Percentiles rank a stretch among this genome's conserved stretches.
Conservation (phyloP, 768 basidiomycete genomes). For the Piloderma croceum region DNA sequence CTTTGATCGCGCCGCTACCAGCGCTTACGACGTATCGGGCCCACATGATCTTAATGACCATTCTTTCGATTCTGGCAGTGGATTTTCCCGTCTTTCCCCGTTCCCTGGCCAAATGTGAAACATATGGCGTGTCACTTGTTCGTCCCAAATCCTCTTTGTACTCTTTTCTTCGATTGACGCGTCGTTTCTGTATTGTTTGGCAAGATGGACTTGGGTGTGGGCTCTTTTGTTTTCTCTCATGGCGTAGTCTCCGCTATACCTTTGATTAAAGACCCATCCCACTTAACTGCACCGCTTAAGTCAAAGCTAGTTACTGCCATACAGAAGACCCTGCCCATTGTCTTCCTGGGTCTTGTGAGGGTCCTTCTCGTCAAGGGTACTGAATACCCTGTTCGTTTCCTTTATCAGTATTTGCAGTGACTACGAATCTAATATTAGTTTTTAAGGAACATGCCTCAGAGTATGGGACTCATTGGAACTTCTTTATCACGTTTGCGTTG, state of each 20-base stretch:
- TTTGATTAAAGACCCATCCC: constrained; percentile 55
- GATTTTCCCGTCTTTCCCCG: constrained; percentile 94
- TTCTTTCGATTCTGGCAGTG: constrained; percentile 88
- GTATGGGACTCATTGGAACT: constrained; percentile 98
- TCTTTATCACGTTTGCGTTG: constrained; percentile 88
- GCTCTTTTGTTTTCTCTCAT: constrained; percentile 95
- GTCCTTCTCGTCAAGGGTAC: constrained; percentile 86
- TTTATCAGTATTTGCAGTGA: background rate
- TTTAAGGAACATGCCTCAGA: constrained; percentile 89
- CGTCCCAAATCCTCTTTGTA: constrained; percentile 18
- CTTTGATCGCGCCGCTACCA: constrained; percentile 46
- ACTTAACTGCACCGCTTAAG: constrained; percentile 43
- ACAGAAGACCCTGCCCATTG: constrained; percentile 61
- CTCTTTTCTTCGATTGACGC: too few relatives aligned
- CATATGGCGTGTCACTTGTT: constrained; percentile 91
- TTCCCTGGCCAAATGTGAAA: constrained; percentile 84
- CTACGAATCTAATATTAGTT: constrained; percentile 1
- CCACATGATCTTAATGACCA: constrained; percentile 93
- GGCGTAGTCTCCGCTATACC: constrained; percentile 88
- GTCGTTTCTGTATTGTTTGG: constrained; percentile 1
- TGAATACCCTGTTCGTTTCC: constrained; percentile 79
- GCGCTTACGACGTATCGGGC: constrained; percentile 85
- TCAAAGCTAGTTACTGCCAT: constrained; percentile 46
- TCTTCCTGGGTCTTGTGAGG: constrained; percentile 69
- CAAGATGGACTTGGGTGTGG: constrained; percentile 97